Evolutionary conservation across 176 grass and related monocot genomes (phyloP).

Genomic region (Chloris gayana): DNA sequence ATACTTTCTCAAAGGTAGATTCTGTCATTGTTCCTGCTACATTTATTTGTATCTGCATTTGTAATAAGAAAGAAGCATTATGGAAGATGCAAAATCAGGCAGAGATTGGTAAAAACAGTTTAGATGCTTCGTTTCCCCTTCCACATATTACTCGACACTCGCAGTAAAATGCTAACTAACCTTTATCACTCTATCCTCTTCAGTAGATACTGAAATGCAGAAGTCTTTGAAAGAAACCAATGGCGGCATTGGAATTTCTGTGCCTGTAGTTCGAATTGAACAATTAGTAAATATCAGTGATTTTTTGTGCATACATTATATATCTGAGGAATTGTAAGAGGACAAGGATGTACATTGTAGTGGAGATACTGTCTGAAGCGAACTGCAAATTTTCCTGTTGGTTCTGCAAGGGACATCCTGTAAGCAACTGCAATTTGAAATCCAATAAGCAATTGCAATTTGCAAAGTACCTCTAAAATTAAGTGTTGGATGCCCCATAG

Average conservation of each 20-base stretch:
- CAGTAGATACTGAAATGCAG: conserved; percentile 28
- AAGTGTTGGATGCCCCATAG: background rate
- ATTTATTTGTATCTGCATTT: conserved; percentile 58
- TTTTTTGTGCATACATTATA: background rate
- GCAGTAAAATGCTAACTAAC: conserved; percentile 40
- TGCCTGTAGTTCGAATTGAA: conserved; percentile 38
- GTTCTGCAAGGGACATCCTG: conserved; percentile 36
- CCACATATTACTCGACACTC: background rate
- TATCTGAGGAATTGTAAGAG: conserved; percentile 26
- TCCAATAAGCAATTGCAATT: background rate
- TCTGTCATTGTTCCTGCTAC: conserved; percentile 44
- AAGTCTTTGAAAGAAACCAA: conserved; percentile 43
- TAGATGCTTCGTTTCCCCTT: background rate
- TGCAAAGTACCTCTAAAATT: background rate
- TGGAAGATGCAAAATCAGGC: conserved; percentile 33
- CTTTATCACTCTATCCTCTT: conserved; percentile 55
- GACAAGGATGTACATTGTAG: conserved; percentile 33
- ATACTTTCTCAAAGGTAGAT: conserved; percentile 56
- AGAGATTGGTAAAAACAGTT: conserved; percentile 7
- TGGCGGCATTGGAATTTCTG: conserved; percentile 8
- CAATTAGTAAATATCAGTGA: conserved; percentile 9
- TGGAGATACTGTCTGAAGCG: conserved; percentile 44
- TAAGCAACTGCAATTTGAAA: conserved; percentile 1
- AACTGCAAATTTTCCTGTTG: conserved; percentile 29
- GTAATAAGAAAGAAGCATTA: conserved; percentile 19